Conservation (phyloP, 2,329 filamentous ascomycete species). For the Talaromyces pinophilus region DNA sequence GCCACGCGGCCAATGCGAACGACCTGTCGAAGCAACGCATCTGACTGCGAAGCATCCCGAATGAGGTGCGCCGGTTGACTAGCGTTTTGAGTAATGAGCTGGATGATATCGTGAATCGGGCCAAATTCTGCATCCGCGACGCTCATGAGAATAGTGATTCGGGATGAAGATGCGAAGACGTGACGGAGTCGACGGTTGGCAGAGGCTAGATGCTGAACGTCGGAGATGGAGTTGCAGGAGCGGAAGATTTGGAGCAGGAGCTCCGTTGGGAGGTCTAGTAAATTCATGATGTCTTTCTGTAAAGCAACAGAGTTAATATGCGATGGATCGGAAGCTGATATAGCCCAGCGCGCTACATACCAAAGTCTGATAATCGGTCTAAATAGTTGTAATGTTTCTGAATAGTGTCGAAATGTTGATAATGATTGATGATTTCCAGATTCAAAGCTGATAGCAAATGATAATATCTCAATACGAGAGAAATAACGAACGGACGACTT, state of each 20-base stretch:
- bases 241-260: conserved; percentile 59
- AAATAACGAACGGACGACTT: conserved; percentile 16
- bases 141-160: conserved; percentile 55
- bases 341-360: not conserved
- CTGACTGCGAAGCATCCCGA: conserved; percentile 56
- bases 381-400: not conserved
- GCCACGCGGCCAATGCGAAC: conserved; percentile 57
- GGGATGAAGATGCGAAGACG: conserved; percentile 56
- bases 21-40: conserved; percentile 58
- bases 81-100: conserved; percentile 62
- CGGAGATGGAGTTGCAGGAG: conserved; percentile 54
- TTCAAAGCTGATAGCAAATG: conserved; percentile 4
- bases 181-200: conserved; percentile 57
- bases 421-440: not conserved
- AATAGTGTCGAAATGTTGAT: not conserved
- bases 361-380: conserved; percentile 4
- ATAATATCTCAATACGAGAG: conserved; percentile 1
- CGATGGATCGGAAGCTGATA: not conserved
- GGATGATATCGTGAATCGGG: conserved; percentile 59
- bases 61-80: conserved; percentile 59
- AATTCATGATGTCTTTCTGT: conserved; percentile 47
- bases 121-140: conserved; percentile 60
- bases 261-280: conserved; percentile 60
- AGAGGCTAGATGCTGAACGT: conserved; percentile 56
- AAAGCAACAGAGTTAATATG: not conserved